These are phyloP conservation scores for Colletotrichum eleusines DNA, from an alignment of 2,329 filamentous ascomycete species.

Conservation along the genomic window DNA sequence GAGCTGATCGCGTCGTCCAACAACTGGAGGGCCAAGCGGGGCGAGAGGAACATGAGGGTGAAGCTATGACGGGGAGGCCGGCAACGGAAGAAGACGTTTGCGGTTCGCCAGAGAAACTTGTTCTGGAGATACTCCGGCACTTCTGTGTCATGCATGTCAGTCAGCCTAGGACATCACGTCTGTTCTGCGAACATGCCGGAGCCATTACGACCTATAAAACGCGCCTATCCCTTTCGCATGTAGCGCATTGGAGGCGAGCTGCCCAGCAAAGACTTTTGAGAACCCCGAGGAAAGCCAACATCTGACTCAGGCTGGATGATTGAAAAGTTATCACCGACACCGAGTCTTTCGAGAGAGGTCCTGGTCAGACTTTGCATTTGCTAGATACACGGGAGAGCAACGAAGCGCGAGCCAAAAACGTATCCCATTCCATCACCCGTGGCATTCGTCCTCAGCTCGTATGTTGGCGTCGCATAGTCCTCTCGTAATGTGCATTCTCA, in stretches of 20 bases:
- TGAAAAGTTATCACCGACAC: conserved; percentile 18
- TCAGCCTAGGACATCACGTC: conserved; percentile 45
- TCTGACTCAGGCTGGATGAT: conserved; percentile 13
- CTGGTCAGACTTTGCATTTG: conserved; percentile 6
- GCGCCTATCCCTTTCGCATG: conserved; percentile 46
- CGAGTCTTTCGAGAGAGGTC: conserved; percentile 13
- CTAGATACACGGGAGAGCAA: conserved; percentile 10
- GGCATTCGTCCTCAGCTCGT: not conserved
- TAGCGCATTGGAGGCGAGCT: conserved; percentile 44
- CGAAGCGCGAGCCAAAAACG: not conserved
- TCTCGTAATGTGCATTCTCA: not conserved
- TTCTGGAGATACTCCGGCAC: conserved; percentile 19
- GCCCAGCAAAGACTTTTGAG: conserved; percentile 25
- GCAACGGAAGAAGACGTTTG: not conserved
- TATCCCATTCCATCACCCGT: too few species aligned
- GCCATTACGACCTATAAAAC: conserved; percentile 44
- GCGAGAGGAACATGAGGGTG: conserved; percentile 20
- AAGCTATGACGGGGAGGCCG: not conserved
- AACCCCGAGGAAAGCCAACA: conserved; percentile 17
- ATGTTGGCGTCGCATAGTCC: not conserved
- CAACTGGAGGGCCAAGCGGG: conserved; percentile 47
- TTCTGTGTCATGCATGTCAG: conserved; percentile 42
- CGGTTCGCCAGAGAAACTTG: too few species aligned
- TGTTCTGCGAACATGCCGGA: conserved; percentile 43
- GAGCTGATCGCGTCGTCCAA: conserved; percentile 55